Evolutionary conservation across 805 yeast genomes (phyloP).

Genomic region (Starmera pachycereana): DNA sequence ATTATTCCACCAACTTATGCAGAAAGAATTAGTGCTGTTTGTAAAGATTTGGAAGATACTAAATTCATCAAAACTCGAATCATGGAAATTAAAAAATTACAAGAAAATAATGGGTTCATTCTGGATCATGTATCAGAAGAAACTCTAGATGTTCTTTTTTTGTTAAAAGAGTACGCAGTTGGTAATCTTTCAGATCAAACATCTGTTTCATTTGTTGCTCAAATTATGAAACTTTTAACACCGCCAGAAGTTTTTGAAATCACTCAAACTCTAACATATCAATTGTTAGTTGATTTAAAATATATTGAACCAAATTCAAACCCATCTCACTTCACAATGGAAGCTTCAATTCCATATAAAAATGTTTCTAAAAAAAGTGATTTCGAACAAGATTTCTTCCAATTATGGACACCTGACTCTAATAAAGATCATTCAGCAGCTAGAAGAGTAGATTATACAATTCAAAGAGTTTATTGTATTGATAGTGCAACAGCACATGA

Average conservation of each 20-base stretch:
- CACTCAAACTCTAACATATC: slow-evolving; percentile 43
- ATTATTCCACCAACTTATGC: slow-evolving; percentile 31
- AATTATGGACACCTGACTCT: slow-evolving; percentile 18
- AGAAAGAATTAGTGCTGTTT: slow-evolving; percentile 10
- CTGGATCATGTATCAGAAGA: too few species aligned
- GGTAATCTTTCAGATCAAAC: slow-evolving; percentile 40
- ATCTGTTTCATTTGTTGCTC: slow-evolving; percentile 38
- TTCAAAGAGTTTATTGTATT: slow-evolving; percentile 64
- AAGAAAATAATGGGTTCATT: too few species aligned
- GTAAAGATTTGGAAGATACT: too few species aligned
- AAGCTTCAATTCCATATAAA: slow-evolving; percentile 33
- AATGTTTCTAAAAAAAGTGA: slow-evolving; percentile 33
- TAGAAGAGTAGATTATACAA: slow-evolving; percentile 30
- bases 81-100: too few species aligned
- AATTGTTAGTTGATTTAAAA: slow-evolving; percentile 29
- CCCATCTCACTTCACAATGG: slow-evolving; percentile 42
- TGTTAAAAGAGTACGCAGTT: slow-evolving; percentile 45
- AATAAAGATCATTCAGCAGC: slow-evolving; percentile 4
- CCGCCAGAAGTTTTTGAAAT: slow-evolving; percentile 29
- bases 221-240: slow-evolving; percentile 20
- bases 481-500: slow-evolving; percentile 77
- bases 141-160: slow-evolving; percentile 24
- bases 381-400: slow-evolving; percentile 31
- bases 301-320: slow-evolving; percentile 21
- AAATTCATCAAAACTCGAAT: too few species aligned